Percentiles rank a stretch among this genome's conserved stretches.
phyloP scores from a whole-genome alignment of 306 rosid genomes.

The Senna siamea region DNA sequence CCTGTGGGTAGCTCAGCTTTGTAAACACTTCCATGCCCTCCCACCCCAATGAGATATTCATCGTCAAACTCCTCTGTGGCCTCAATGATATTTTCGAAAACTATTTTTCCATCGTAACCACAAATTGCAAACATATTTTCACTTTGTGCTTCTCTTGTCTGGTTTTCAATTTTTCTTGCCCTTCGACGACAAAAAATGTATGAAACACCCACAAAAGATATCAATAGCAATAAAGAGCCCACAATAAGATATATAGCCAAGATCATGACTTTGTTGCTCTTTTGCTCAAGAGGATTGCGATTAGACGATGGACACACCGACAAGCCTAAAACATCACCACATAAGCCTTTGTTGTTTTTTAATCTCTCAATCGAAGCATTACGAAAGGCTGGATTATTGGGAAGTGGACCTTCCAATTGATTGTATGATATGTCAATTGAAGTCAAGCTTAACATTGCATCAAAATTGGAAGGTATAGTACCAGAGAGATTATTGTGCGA shows the following conservation, averaged over 20 bases:
- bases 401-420: not conserved
- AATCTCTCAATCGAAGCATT: not conserved
- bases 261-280: not conserved
- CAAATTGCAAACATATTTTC: too few relatives aligned
- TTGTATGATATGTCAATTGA: conserved; percentile 29
- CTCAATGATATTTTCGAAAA: too few relatives aligned
- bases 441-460: conserved; percentile 34
- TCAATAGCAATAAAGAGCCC: too few relatives aligned
- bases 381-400: not conserved
- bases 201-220: too few relatives aligned
- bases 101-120: too few relatives aligned
- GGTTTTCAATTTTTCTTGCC: too few relatives aligned
- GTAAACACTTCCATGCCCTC: too few relatives aligned
- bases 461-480: conserved; percentile 33
- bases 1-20: too few relatives aligned
- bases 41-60: too few relatives aligned
- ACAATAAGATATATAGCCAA: not conserved
- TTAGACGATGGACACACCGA: not conserved
- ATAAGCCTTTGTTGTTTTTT: not conserved
- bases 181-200: too few relatives aligned
- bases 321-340: not conserved
- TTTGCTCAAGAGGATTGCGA: not conserved
- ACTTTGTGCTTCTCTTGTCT: too few relatives aligned
- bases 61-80: too few relatives aligned
- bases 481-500: conserved; percentile 41